A percentile compares a stretch with the other conserved stretches of the same genome.
Evolutionary conservation across 352 stramenopile genomes (phyloP).

Genomic region (Phytophthora nicotianae): DNA sequence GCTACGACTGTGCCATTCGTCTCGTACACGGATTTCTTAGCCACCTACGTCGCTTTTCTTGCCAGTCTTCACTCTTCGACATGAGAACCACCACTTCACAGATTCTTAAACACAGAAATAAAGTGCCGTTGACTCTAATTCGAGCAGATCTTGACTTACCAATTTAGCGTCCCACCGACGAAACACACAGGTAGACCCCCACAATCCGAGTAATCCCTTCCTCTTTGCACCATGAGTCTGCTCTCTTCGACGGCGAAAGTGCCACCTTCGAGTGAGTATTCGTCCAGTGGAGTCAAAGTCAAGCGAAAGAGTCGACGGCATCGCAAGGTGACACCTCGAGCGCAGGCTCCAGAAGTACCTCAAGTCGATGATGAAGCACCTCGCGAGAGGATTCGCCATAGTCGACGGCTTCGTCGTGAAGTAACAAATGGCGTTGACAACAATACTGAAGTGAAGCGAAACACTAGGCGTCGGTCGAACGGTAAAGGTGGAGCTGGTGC

Average conservation of each 20-base stretch:
- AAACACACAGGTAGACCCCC: constrained; percentile 11
- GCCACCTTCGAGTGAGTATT: constrained; percentile 6
- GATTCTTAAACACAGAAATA: not conserved
- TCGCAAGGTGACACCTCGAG: constrained; percentile 1
- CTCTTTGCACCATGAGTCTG: constrained; percentile 27
- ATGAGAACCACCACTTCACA: constrained; percentile 14
- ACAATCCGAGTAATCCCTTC: constrained; percentile 6
- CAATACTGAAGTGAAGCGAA: not conserved
- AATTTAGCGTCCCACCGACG: constrained; percentile 20
- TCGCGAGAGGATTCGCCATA: constrained; percentile 8
- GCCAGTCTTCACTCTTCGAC: constrained; percentile 26
- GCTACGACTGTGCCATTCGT: constrained; percentile 45
- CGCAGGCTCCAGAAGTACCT: constrained; percentile 3
- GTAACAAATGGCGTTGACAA: not conserved
- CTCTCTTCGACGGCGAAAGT: constrained; percentile 13
- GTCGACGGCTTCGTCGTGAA: constrained; percentile 12
- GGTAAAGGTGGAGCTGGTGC: constrained; percentile 1
- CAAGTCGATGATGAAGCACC: constrained; percentile 7
- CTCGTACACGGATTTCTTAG: constrained; percentile 73
- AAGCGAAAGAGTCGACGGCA: constrained; percentile 34
- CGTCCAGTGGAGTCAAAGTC: constrained; percentile 11
- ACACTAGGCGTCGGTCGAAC: constrained; percentile 4
- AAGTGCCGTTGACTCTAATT: constrained; percentile 32
- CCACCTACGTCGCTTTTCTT: constrained; percentile 59
- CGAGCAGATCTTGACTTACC: not conserved